Evolutionary conservation across 2,329 filamentous ascomycete genomes (phyloP).

Genomic region (Fusarium sp.): DNA sequence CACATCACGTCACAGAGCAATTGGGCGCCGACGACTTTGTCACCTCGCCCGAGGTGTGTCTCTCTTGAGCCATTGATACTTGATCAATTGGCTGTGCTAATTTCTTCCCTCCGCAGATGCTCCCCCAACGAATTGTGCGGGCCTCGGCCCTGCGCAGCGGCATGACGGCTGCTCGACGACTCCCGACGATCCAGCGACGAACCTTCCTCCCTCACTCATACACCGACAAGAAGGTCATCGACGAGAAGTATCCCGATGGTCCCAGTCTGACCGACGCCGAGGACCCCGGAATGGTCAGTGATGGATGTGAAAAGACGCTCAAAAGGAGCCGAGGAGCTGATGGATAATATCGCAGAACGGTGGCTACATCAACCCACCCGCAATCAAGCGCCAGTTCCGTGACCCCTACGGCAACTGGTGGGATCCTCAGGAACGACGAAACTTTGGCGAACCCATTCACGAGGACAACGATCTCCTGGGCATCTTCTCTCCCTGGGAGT

Average conservation of each 20-base stretch:
- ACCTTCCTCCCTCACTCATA: slow-evolving; percentile 68
- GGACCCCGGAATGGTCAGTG: slow-evolving; percentile 77
- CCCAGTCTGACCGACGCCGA: slow-evolving; percentile 69
- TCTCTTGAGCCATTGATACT: neutral
- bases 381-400: slow-evolving; percentile 90
- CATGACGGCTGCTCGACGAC: slow-evolving; percentile 63
- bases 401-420: slow-evolving; percentile 96
- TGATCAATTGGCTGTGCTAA: slow-evolving; percentile 37
- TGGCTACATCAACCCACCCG: slow-evolving; percentile 84
- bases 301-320: slow-evolving; percentile 3
- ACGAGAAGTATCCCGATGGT: slow-evolving; percentile 68
- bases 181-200: slow-evolving; percentile 71
- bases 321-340: slow-evolving; percentile 39
- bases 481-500: slow-evolving; percentile 90
- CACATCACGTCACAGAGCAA: slow-evolving; percentile 54
- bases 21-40: slow-evolving; percentile 53
- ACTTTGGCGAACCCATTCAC: slow-evolving; percentile 96
- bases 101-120: slow-evolving; percentile 65
- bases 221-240: slow-evolving; percentile 62
- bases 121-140: slow-evolving; percentile 72
- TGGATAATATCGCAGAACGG: slow-evolving; percentile 75
- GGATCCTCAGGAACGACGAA: slow-evolving; percentile 97
- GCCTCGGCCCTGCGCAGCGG: slow-evolving; percentile 62
- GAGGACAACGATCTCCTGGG: slow-evolving; percentile 96
- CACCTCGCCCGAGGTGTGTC: slow-evolving; percentile 54